phyloP scores from a whole-genome alignment of 2,329 filamentous ascomycete species.

The Zymoseptoria ardabiliae region DNA sequence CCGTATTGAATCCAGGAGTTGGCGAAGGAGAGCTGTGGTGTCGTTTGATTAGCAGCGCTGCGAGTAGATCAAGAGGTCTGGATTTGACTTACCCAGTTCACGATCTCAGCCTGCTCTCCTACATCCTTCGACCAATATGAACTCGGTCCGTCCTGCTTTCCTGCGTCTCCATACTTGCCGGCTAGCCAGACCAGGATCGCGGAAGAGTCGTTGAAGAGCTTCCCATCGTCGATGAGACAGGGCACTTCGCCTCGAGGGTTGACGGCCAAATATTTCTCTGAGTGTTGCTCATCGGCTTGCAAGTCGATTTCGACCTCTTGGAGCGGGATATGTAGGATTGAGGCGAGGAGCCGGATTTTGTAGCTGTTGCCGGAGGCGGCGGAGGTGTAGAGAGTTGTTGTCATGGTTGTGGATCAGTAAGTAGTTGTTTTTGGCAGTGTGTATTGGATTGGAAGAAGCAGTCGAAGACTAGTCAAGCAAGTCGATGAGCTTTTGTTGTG shows the following conservation, averaged over 20 bases:
- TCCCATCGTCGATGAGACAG: constrained; percentile 7
- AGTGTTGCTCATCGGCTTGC: constrained; percentile 8
- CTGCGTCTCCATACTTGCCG: not conserved
- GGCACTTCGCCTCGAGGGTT: constrained; percentile 10
- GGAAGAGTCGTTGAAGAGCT: constrained; percentile 5
- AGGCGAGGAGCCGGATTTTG: constrained; percentile 9
- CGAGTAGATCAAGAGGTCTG: not conserved
- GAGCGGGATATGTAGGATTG: constrained; percentile 7
- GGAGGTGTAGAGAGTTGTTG: not conserved
- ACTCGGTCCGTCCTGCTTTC: not conserved
- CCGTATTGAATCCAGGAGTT: constrained; percentile 8
- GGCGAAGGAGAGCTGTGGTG: constrained; percentile 5
- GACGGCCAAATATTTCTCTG: constrained; percentile 4
- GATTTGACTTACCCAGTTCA: constrained; percentile 2
- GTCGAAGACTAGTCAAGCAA: too few species aligned
- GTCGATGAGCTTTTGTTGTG: too few species aligned
- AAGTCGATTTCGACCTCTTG: constrained; percentile 8
- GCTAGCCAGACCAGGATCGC: constrained; percentile 7
- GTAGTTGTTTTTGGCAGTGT: too few species aligned
- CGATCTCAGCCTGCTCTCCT: constrained; percentile 7
- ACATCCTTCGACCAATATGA: constrained; percentile 5
- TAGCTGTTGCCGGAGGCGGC: constrained; percentile 9
- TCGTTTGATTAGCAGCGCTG: not conserved
- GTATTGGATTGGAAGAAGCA: too few species aligned
- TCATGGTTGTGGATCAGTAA: not conserved